Conservation (phyloP, 768 basidiomycete species). For the Gloeopeniophorella convolvens region DNA sequence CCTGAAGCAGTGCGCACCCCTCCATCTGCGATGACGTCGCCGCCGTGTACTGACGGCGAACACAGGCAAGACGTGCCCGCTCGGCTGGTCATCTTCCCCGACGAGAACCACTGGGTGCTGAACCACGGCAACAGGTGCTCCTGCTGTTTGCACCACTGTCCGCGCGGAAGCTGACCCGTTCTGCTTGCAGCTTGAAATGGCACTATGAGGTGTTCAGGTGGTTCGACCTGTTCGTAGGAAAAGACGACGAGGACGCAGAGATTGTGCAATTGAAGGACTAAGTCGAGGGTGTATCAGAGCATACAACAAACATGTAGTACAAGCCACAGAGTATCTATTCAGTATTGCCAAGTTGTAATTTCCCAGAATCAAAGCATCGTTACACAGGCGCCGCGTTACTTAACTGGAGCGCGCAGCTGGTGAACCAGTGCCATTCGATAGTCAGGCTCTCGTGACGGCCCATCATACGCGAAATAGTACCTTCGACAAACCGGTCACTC, state of each 20-base stretch:
- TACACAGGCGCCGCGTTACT: background rate
- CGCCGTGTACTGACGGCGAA: conserved; percentile 1
- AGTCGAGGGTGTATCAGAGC: background rate
- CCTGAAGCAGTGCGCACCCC: conserved; percentile 63
- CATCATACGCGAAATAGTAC: too few species aligned
- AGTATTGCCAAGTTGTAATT: too few species aligned
- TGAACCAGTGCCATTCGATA: too few species aligned
- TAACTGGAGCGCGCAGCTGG: too few species aligned
- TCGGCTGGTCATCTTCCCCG: conserved; percentile 77
- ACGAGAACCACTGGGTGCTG: conserved; percentile 91
- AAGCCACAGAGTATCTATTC: background rate
- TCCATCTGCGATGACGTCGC: background rate
- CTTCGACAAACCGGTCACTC: too few species aligned
- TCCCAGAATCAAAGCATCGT: background rate
- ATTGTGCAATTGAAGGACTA: background rate
- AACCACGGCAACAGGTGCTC: conserved; percentile 68
- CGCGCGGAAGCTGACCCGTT: background rate
- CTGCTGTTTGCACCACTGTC: background rate
- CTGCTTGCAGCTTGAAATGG: conserved; percentile 70
- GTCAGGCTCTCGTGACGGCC: too few species aligned
- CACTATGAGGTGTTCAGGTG: conserved; percentile 91
- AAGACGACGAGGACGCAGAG: conserved; percentile 11
- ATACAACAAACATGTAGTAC: background rate
- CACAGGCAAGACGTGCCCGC: conserved; percentile 62
- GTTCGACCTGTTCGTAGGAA: conserved; percentile 66